These are phyloP conservation scores for Pleurotus platypus DNA, from an alignment of 768 basidiomycete genomes.

Conservation along the genomic window DNA sequence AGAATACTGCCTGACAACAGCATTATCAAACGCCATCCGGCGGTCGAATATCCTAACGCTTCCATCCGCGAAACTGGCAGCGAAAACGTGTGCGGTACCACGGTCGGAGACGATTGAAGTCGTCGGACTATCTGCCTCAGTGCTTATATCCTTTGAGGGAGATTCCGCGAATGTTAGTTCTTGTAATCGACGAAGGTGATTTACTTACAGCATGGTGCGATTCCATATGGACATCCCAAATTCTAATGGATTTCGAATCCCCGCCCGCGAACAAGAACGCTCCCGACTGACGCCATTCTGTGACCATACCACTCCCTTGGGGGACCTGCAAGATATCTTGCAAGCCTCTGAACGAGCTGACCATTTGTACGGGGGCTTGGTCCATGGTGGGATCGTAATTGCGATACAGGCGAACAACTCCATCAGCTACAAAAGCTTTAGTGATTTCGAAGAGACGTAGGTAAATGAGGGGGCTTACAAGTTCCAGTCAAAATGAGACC, in stretches of 20 bases:
- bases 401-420: slow-evolving; percentile 85
- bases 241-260: slow-evolving; percentile 81
- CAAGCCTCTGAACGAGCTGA: slow-evolving; percentile 89
- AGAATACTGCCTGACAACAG: slow-evolving; percentile 73
- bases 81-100: slow-evolving; percentile 73
- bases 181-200: background rate
- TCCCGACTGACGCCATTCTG: slow-evolving; percentile 90
- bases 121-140: slow-evolving; percentile 85
- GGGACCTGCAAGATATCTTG: slow-evolving; percentile 70
- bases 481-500: slow-evolving; percentile 87
- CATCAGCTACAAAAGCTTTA: slow-evolving; percentile 65
- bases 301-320: slow-evolving; percentile 81
- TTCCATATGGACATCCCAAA: slow-evolving; percentile 96
- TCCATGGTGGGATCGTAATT: slow-evolving; percentile 80
- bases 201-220: slow-evolving; percentile 62
- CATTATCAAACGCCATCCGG: slow-evolving; percentile 78
- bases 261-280: slow-evolving; percentile 89
- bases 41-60: slow-evolving; percentile 88
- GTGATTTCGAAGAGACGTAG: background rate
- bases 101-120: slow-evolving; percentile 81
- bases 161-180: background rate
- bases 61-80: slow-evolving; percentile 92
- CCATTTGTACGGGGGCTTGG: slow-evolving; percentile 80
- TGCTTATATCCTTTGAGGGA: slow-evolving; percentile 71
- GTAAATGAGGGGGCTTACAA: slow-evolving; percentile 43